Evolutionary conservation across 2,329 filamentous ascomycete genomes (phyloP), one percentile per base, ranked within the genome.

Genomic region (Lachnellula suecica): DNA sequence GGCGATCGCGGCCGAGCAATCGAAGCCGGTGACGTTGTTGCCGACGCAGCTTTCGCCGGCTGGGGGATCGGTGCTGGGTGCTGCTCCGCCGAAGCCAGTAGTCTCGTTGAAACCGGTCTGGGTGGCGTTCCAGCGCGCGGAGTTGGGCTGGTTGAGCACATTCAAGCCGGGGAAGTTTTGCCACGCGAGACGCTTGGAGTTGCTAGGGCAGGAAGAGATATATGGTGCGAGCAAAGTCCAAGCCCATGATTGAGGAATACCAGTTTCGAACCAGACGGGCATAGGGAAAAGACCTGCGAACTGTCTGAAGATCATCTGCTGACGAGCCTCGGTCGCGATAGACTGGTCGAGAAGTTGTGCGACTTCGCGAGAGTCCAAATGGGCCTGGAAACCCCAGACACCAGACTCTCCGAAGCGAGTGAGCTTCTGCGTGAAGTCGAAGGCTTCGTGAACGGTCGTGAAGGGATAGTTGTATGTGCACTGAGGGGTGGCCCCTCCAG

Each of bases 371-470:
- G 87, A 85, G 69, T 93, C 83, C 43, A 94, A 77, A 64, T 94
- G 89, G 46, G 84, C 79, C 57, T 92, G 74, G 73, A 93, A 94
- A 0, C 89, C 89, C 72, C 89, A 91, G 1, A 92, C 88, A 43
- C 89, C 87, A 10, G 85, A 81, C 68, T 94, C 89, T 44, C 89
- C 89, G 70, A 81, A 91, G 29, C 88, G 85, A 1, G 90, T 94
- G n/a, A 94, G 72, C 71, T 91, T 91, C 72, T 93, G 88, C 70
- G 82, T 85, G 72, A 94, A 94, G 73, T 94, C 89, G 63, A 94
- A 76, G 65, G 83, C 93, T 69, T 94, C 89, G 49, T 78, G 81
- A 0, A 93, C 84, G 27, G 82, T 91, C 50, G 74, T 81, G 66
- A 83, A 89, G 1, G 89, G 89, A 66, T 94, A 94, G 72, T 91